phyloP scores from a whole-genome alignment of 2,329 filamentous ascomycete genomes.

The Botrytis aclada region DNA sequence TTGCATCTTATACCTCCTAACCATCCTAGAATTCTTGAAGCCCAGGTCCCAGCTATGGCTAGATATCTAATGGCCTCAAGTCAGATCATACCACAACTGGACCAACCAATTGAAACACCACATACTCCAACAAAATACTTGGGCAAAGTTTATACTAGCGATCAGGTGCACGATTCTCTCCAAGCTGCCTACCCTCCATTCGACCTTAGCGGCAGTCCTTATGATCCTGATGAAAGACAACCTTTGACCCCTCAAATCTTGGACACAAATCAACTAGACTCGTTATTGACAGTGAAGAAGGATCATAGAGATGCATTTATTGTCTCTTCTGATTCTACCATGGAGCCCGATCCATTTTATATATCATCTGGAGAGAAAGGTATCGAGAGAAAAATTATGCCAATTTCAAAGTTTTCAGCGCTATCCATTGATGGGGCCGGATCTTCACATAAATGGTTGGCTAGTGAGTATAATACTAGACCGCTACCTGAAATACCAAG shows the following conservation, averaged over 20 bases:
- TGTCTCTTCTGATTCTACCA: background rate
- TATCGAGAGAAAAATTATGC: background rate
- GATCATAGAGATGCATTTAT: conserved; percentile 15
- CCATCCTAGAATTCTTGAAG: conserved; percentile 21
- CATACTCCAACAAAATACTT: conserved; percentile 17
- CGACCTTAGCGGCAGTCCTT: background rate
- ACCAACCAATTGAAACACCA: background rate
- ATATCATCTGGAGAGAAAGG: background rate
- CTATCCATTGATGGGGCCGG: conserved; percentile 4
- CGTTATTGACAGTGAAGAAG: background rate
- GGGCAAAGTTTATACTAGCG: conserved; percentile 18
- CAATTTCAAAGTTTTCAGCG: background rate
- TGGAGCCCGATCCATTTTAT: conserved; percentile 9
- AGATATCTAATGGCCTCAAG: background rate
- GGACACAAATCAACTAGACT: background rate
- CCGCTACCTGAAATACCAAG: conserved; percentile 15
- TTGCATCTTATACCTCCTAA: conserved; percentile 45
- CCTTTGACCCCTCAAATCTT: background rate
- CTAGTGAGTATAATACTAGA: conserved; percentile 10
- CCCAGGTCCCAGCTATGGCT: conserved; percentile 9
- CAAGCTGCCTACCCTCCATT: conserved; percentile 5
- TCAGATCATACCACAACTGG: background rate
- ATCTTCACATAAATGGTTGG: conserved; percentile 8
- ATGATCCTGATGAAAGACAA: background rate
- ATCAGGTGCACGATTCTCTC: conserved; percentile 17